Conservation (phyloP, 2,329 filamentous ascomycete species). For the Colletotrichum truncatum region DNA sequence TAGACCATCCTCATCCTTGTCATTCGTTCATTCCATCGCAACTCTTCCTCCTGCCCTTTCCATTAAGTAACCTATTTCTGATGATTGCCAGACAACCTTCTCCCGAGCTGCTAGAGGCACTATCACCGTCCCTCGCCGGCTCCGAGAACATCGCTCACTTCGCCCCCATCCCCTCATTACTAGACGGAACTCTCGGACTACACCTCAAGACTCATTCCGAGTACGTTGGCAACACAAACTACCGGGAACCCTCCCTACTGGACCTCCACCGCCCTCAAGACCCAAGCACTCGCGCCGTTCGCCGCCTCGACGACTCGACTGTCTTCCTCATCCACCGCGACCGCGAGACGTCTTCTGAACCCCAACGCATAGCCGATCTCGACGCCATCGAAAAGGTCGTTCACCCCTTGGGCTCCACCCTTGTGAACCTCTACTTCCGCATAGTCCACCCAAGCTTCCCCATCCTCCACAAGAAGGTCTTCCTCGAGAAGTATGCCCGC, state of each 20-base stretch:
- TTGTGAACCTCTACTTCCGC: conserved; percentile 75
- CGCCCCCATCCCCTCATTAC: conserved; percentile 34
- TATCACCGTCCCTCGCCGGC: conserved; percentile 26
- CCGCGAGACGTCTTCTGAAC: conserved; percentile 44
- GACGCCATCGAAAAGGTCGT: conserved; percentile 70
- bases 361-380: conserved; percentile 50
- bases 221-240: conserved; percentile 67
- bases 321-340: conserved; percentile 47
- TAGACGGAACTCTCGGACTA: conserved; percentile 59
- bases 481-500: conserved; percentile 67
- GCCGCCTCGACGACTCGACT: conserved; percentile 44
- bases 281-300: conserved; percentile 36
- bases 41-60: not conserved
- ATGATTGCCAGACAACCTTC: conserved; percentile 31
- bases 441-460: conserved; percentile 68
- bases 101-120: conserved; percentile 29
- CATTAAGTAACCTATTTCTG: too few species aligned
- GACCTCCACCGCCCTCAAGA: conserved; percentile 64
- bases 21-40: conserved; percentile 16
- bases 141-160: conserved; percentile 29
- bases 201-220: conserved; percentile 68
- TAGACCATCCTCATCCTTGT: not conserved
- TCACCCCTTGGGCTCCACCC: conserved; percentile 67
- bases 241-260: conserved; percentile 66
- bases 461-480: conserved; percentile 68